phyloP scores from a whole-genome alignment of 805 yeast species.

The Candida morakotiae region DNA sequence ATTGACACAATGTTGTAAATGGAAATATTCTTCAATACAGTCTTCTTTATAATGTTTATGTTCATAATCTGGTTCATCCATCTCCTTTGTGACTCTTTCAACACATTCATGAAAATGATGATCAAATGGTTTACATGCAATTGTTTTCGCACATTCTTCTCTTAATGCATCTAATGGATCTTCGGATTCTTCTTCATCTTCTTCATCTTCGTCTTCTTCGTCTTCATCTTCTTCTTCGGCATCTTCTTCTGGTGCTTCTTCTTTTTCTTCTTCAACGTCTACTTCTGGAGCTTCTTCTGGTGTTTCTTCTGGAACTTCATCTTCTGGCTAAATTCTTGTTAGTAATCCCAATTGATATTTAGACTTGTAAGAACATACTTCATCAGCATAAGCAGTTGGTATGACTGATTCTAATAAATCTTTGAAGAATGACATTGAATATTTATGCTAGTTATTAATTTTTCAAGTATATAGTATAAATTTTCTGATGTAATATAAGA shows the following conservation, averaged over 20 bases:
- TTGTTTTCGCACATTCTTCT: slow-evolving; percentile 63
- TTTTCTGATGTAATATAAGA: slow-evolving; percentile 16
- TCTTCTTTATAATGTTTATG: slow-evolving; percentile 86
- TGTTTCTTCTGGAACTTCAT: slow-evolving; percentile 12
- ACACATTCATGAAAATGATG: slow-evolving; percentile 94
- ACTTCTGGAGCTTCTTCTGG: slow-evolving; percentile 18
- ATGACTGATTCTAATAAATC: slow-evolving; percentile 77
- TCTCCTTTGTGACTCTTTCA: slow-evolving; percentile 87
- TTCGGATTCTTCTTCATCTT: slow-evolving; percentile 63
- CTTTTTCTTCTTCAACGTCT: slow-evolving; percentile 12
- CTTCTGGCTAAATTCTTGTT: slow-evolving; percentile 3
- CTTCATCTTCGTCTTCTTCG: slow-evolving; percentile 61
- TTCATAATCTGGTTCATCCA: slow-evolving; percentile 80
- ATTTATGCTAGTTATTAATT: not conserved
- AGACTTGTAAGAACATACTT: too few species aligned
- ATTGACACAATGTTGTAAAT: slow-evolving; percentile 88
- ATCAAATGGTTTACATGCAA: slow-evolving; percentile 63
- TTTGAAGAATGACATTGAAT: slow-evolving; percentile 47
- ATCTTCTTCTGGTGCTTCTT: slow-evolving; percentile 24
- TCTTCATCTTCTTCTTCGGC: slow-evolving; percentile 36
- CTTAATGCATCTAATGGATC: slow-evolving; percentile 37
- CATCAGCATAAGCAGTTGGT: slow-evolving; percentile 86
- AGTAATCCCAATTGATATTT: not conserved
- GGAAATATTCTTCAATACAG: slow-evolving; percentile 97
- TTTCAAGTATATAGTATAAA: not conserved